These are phyloP conservation scores for Geotrichum europaeum DNA, from an alignment of 1,139 yeast genomes.

Conservation along the genomic window DNA sequence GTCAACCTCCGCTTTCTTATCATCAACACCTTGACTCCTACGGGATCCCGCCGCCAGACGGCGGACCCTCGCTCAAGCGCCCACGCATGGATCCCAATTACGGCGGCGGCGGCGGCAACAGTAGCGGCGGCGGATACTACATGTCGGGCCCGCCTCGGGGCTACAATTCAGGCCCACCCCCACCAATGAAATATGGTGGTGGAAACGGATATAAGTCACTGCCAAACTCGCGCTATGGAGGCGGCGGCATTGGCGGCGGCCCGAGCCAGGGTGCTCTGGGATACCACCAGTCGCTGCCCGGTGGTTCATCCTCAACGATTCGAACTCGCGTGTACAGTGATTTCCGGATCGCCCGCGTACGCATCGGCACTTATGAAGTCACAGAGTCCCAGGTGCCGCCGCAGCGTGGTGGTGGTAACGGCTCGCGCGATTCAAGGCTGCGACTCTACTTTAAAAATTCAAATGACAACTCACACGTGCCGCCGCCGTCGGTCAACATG, in stretches of 20 bases:
- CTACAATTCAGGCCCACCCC: neutral
- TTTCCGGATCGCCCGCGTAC: slow-evolving; percentile 22
- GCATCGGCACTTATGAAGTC: slow-evolving; percentile 22
- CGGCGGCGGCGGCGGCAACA: neutral
- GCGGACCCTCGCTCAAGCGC: slow-evolving; percentile 13
- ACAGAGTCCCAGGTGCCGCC: slow-evolving; percentile 12
- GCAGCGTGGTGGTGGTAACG: neutral
- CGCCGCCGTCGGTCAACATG: slow-evolving; percentile 5
- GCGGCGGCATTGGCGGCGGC: neutral
- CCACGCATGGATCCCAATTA: slow-evolving; percentile 10
- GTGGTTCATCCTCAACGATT: neutral
- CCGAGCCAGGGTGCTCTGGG: neutral
- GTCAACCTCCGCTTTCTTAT: neutral
- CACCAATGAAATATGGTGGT: neutral
- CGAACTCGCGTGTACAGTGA: slow-evolving; percentile 20
- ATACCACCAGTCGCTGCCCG: neutral
- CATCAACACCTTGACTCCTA: slow-evolving; percentile 4
- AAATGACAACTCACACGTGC: slow-evolving; percentile 10
- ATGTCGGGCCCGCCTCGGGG: neutral
- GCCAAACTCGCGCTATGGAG: neutral
- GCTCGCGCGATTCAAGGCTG: slow-evolving; percentile 22
- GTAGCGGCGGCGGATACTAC: neutral
- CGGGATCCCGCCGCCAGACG: slow-evolving; percentile 7
- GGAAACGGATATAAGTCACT: neutral
- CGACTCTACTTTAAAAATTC: slow-evolving; percentile 21